A percentile compares a stretch with the other conserved stretches of the same genome.
Conservation (phyloP, 306 rosid genomes). For the Fagus sylvatica region DNA sequence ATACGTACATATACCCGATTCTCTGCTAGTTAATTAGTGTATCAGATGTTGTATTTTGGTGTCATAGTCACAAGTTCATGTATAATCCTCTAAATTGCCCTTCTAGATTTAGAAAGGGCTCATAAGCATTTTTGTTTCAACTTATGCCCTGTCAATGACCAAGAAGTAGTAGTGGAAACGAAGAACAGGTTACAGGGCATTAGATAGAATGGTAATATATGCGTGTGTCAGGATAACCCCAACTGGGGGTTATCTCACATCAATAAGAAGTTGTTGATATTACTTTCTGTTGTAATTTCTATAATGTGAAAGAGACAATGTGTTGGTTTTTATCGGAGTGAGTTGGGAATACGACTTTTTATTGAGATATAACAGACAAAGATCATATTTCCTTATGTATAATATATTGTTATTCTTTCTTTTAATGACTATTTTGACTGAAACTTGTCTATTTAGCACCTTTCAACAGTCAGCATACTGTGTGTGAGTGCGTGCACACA, state of each 20-base stretch:
- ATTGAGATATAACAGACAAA: background rate
- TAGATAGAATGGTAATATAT: background rate
- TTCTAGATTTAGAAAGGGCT: slow-evolving; percentile 12
- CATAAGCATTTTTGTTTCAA: slow-evolving; percentile 3
- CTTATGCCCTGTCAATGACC: slow-evolving; percentile 14
- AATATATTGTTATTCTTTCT: background rate
- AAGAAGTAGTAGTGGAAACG: slow-evolving; percentile 18
- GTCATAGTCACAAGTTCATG: slow-evolving; percentile 25
- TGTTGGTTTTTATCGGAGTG: slow-evolving; percentile 5
- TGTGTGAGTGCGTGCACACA: background rate
- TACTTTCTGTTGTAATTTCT: slow-evolving; percentile 21
- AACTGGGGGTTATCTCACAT: slow-evolving; percentile 5
- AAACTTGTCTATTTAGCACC: background rate
- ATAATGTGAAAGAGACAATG: slow-evolving; percentile 3
- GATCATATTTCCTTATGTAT: background rate
- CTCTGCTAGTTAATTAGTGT: slow-evolving; percentile 35
- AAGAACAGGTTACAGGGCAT: background rate
- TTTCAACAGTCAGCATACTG: background rate
- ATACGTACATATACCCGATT: slow-evolving; percentile 26
- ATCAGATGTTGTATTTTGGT: slow-evolving; percentile 27
- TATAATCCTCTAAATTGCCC: slow-evolving; percentile 32
- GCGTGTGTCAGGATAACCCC: slow-evolving; percentile 19
- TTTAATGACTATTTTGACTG: background rate
- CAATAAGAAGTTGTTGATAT: slow-evolving; percentile 4
- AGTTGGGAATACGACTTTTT: background rate